These are phyloP conservation scores for Ceratocystis ficicola DNA, from an alignment of 2,329 filamentous ascomycete genomes.

Conservation along the genomic window DNA sequence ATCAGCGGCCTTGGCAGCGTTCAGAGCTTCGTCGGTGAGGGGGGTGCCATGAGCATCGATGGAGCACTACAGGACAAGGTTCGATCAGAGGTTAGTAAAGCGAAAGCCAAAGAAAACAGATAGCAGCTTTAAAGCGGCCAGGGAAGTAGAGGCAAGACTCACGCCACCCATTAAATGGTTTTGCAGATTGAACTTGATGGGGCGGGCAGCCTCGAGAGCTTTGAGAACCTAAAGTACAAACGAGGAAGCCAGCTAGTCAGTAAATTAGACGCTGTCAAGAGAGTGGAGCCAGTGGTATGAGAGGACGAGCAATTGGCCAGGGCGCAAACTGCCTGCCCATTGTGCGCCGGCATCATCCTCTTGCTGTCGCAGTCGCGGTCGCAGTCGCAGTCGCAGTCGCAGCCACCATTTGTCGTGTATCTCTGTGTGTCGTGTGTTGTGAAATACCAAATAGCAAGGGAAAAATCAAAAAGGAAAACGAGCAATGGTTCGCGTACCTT, in stretches of 20 bases:
- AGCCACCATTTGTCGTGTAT: neutral
- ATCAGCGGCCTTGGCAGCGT: constrained; percentile 71
- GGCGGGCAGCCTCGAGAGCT: constrained; percentile 58
- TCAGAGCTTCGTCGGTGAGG: constrained; percentile 71
- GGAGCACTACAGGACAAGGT: constrained; percentile 50
- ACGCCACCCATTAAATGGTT: constrained; percentile 86
- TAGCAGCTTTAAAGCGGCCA: neutral
- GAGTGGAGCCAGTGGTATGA: neutral
- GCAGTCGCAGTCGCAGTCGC: neutral
- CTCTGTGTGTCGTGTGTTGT: neutral
- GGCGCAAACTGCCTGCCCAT: too few relatives aligned
- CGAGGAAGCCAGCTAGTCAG: neutral
- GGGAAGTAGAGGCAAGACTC: constrained; percentile 34
- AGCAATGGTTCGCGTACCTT: constrained; percentile 46
- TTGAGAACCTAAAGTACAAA: constrained; percentile 52
- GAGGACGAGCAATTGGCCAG: neutral
- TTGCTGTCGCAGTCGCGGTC: neutral
- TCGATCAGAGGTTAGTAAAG: neutral
- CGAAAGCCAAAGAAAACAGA: neutral
- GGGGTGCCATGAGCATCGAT: constrained; percentile 71
- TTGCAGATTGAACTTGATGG: constrained; percentile 73
- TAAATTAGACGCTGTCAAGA: neutral
- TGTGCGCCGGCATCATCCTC: too few relatives aligned
- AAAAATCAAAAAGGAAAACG: neutral
- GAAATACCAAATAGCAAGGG: neutral